Evolutionary conservation across 495 filamentous ascomycete species (phyloP).

Genomic region (Xylaria longipes): DNA sequence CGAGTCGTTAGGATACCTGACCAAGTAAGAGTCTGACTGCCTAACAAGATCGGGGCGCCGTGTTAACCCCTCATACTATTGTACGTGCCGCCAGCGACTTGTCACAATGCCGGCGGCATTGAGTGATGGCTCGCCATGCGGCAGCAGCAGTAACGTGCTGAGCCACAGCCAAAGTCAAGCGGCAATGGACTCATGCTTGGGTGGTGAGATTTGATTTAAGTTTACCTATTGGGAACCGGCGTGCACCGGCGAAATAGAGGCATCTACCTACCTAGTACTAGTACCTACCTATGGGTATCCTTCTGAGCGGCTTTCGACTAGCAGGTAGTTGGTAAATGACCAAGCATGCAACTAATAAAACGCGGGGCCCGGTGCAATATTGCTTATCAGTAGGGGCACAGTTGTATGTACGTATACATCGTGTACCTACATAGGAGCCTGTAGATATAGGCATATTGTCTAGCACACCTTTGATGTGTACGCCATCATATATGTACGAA

Average conservation of each 20-base stretch:
- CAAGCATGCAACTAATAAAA: neutral
- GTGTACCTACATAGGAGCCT: neutral
- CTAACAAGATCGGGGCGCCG: neutral
- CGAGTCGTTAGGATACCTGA: neutral
- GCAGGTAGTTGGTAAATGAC: neutral
- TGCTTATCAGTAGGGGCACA: neutral
- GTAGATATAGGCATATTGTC: neutral
- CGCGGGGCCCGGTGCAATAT: neutral
- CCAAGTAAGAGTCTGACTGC: neutral
- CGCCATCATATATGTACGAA: neutral
- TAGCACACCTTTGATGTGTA: neutral
- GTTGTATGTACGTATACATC: neutral
- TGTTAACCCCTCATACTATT: neutral
- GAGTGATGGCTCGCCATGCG: neutral
- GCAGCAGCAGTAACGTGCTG: neutral
- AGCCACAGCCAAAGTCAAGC: neutral
- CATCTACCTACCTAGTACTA: neutral
- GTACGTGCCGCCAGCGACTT: constrained; percentile 17
- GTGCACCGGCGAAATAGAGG: neutral
- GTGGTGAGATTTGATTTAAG: constrained; percentile 2
- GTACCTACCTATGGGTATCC: neutral
- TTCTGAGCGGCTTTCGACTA: neutral
- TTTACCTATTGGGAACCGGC: neutral
- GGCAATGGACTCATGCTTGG: neutral
- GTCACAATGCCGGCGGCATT: constrained; percentile 14